A percentile compares a stretch with the other conserved stretches of the same genome.
These are phyloP conservation scores for Raphidocelis subcapitata DNA, from an alignment of 139 green algal genomes.

Conservation along the genomic window DNA sequence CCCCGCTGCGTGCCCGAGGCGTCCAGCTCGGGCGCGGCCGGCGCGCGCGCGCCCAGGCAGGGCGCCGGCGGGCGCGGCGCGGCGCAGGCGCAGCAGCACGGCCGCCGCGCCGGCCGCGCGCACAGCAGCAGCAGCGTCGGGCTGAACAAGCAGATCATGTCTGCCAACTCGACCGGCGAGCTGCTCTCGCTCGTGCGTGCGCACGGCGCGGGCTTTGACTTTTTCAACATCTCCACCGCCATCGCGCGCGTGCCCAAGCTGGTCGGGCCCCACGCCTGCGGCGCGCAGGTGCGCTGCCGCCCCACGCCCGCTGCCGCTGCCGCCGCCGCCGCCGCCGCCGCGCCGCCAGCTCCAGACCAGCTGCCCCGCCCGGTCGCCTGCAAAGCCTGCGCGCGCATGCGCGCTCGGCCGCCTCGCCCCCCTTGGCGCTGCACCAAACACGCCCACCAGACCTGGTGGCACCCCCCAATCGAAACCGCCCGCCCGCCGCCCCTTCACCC, in stretches of 20 bases:
- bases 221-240: slow-evolving; percentile 72
- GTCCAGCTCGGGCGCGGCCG: too few relatives aligned
- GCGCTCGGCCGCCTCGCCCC: neutral
- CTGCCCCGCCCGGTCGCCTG: neutral
- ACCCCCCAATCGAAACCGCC: too few relatives aligned
- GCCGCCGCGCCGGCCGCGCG: slow-evolving; percentile 3
- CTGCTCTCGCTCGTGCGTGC: slow-evolving; percentile 55
- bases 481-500: neutral
- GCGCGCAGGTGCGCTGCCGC: slow-evolving; percentile 12
- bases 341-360: neutral
- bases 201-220: slow-evolving; percentile 46
- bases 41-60: too few relatives aligned
- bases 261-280: slow-evolving; percentile 11
- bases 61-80: too few relatives aligned
- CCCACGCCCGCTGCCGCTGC: neutral
- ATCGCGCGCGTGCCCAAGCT: slow-evolving; percentile 70
- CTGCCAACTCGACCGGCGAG: slow-evolving; percentile 21
- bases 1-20: too few relatives aligned
- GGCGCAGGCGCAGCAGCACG: neutral
- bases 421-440: too few relatives aligned
- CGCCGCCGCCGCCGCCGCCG: neutral
- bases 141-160: slow-evolving; percentile 48
- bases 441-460: too few relatives aligned
- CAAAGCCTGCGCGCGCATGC: neutral
- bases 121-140: slow-evolving; percentile 26